phyloP scores from a whole-genome alignment of 345 rosid genomes.

The Raphanus sativus region DNA sequence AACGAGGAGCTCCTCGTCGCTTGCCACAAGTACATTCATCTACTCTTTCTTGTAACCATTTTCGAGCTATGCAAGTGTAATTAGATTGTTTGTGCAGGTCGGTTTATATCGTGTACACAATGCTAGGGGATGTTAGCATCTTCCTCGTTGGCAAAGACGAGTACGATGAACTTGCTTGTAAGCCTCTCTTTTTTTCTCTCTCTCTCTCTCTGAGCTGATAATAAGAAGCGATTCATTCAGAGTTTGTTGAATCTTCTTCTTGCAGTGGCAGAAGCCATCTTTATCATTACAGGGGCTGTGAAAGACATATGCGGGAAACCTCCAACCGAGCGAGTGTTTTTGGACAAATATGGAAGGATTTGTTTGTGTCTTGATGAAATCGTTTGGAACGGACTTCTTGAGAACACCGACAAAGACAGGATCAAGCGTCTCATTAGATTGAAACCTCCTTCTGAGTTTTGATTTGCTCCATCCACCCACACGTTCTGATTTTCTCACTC shows the following conservation, averaged over 20 bases:
- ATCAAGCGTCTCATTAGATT: constrained; percentile 73
- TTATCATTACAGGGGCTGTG: constrained; percentile 75
- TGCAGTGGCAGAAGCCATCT: constrained; percentile 88
- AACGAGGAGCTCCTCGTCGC: constrained; percentile 97
- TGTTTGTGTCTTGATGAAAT: constrained; percentile 91
- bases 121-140: constrained; percentile 93
- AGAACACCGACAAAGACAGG: constrained; percentile 84
- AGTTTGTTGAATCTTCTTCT: background rate
- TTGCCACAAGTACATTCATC: constrained; percentile 73
- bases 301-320: constrained; percentile 93
- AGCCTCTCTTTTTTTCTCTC: constrained; percentile 31
- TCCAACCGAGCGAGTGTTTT: constrained; percentile 92
- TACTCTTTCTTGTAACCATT: background rate
- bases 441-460: constrained; percentile 87
- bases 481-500: background rate
- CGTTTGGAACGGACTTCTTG: constrained; percentile 78
- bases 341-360: constrained; percentile 93
- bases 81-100: constrained; percentile 50
- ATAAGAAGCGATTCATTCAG: background rate
- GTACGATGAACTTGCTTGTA: constrained; percentile 98
- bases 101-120: constrained; percentile 85
- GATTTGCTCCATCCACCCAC: constrained; percentile 27
- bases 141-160: constrained; percentile 92
- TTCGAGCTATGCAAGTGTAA: background rate
- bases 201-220: background rate